Conservation (phyloP, 352 stramenopile species). For the Pythium phragmitis region DNA sequence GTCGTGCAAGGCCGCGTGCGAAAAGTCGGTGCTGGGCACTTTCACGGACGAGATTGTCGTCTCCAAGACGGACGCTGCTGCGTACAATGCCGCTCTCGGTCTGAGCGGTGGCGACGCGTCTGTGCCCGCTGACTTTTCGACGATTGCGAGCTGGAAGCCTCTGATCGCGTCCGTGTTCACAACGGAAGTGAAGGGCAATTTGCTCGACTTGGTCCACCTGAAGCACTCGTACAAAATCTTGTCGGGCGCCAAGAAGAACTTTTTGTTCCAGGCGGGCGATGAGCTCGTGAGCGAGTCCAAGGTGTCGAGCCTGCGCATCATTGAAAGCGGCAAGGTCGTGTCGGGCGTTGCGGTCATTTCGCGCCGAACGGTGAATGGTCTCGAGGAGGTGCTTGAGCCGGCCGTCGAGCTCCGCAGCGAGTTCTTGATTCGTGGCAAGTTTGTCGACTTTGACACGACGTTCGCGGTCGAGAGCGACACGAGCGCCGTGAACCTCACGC, state of each 20-base stretch:
- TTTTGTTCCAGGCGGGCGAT: constrained; percentile 62
- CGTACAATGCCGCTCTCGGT: constrained; percentile 61
- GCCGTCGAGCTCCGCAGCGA: constrained; percentile 78
- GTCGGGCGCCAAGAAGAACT: constrained; percentile 23
- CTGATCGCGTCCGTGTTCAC: constrained; percentile 85
- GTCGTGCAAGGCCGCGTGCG: constrained; percentile 56
- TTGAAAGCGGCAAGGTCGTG: constrained; percentile 78
- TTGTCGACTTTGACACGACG: constrained; percentile 70
- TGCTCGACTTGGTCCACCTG: constrained; percentile 82
- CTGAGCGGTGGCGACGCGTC: constrained; percentile 31
- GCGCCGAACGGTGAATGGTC: constrained; percentile 43
- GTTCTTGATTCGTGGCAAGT: constrained; percentile 84
- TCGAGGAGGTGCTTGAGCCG: constrained; percentile 59
- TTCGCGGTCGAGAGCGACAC: constrained; percentile 59
- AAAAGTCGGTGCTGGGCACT: constrained; percentile 53
- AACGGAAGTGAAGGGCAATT: constrained; percentile 76
- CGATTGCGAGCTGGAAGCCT: constrained; percentile 76
- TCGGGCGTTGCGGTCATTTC: constrained; percentile 70
- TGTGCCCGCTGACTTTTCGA: constrained; percentile 73
- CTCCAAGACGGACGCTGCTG: constrained; percentile 47
- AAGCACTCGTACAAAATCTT: constrained; percentile 86
- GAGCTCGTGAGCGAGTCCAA: constrained; percentile 70
- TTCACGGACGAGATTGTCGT: constrained; percentile 70
- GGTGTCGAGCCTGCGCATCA: constrained; percentile 74
- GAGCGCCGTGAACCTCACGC: constrained; percentile 40